These are phyloP conservation scores for Epichloe sp. DNA, from an alignment of 2,329 filamentous ascomycete species.

Conservation along the genomic window DNA sequence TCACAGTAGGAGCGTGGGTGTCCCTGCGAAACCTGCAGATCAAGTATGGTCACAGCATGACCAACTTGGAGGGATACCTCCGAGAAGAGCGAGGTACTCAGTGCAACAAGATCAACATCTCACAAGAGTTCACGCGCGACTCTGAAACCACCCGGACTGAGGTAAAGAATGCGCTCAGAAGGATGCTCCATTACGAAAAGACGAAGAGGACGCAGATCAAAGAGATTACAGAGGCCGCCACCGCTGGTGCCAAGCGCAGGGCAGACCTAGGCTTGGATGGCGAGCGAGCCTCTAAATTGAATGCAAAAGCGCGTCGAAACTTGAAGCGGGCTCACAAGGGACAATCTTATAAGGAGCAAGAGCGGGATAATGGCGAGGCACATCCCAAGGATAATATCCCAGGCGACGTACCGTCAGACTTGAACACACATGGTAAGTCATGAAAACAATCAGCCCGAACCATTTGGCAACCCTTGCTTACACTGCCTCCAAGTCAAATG, in stretches of 20 bases:
- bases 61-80: conserved; percentile 58
- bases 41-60: conserved; percentile 37
- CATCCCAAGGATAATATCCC: conserved; percentile 12
- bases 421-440: conserved; percentile 20
- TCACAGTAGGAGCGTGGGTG: conserved; percentile 50
- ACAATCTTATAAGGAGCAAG: conserved; percentile 4
- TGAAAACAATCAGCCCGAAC: background rate
- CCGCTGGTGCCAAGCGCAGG: conserved; percentile 26
- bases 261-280: conserved; percentile 13
- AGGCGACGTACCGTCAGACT: conserved; percentile 11
- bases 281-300: conserved; percentile 13
- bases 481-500: conserved; percentile 27
- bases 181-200: conserved; percentile 52
- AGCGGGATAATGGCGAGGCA: conserved; percentile 9
- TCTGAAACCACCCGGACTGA: conserved; percentile 32
- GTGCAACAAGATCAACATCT: conserved; percentile 42
- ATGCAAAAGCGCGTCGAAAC: conserved; percentile 14
- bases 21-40: conserved; percentile 60
- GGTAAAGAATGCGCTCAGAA: conserved; percentile 44
- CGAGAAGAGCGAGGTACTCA: conserved; percentile 41
- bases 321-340: conserved; percentile 4
- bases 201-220: conserved; percentile 27
- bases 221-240: conserved; percentile 23
- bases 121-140: conserved; percentile 28
- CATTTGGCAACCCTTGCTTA: background rate